Base-by-base conservation (phyloP, 169 alveolate species). In the Eimeria sp. region DNA sequence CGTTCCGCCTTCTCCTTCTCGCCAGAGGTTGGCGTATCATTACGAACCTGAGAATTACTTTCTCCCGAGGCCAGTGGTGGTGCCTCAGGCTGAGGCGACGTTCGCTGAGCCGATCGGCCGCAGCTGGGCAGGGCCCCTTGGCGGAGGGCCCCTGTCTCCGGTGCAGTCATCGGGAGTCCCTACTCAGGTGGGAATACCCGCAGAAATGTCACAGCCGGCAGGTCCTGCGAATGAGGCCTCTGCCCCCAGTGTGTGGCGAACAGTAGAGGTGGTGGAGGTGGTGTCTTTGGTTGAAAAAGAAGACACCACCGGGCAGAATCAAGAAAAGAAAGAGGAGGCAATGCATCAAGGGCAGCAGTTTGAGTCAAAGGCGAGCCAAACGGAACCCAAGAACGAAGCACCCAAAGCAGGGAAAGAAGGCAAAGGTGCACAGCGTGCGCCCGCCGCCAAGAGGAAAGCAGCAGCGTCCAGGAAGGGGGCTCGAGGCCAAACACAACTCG, bases 371-470 rank as follows among this genome's bases (percentile, higher is more conserved):
- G 91, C 64, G 0, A 62, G 77, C 56, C 78, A 85, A 37, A 62
- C 76, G 13, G 91, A 56, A 46, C 62, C 74, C 6, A 62, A 16
- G 33, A 25, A 16, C 40, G 40, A 37, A 33, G 11, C 30, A 9
- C 25, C 46, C 60, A n/a, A 18, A 23, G 49, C 43, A 10, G 85
- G 16, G 20, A 60, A 52, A 49, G 94, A 43, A 18, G 68, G 46
- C n/a, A 60, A 40, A 58, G 71, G 23, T 25, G n/a, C 83, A 25
- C 66, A 18, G 20, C 77, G 82, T 25, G 82, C 62, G 23, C 71
- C 91, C 25, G 66, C 64, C n/a, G 78, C 94, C 56, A 64, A 87
- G 94, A 64, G 72, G 82, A 87, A 87, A 66, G 43, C 94, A 87
- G 64, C 94, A 87, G 77, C 54, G 43, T 83, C 46, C 46, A 87